Percentiles rank a stretch among this genome's conserved stretches.
These are phyloP conservation scores for Heliocybe sulcata DNA, from an alignment of 1,284 basidiomycete genomes.

Conservation along the genomic window DNA sequence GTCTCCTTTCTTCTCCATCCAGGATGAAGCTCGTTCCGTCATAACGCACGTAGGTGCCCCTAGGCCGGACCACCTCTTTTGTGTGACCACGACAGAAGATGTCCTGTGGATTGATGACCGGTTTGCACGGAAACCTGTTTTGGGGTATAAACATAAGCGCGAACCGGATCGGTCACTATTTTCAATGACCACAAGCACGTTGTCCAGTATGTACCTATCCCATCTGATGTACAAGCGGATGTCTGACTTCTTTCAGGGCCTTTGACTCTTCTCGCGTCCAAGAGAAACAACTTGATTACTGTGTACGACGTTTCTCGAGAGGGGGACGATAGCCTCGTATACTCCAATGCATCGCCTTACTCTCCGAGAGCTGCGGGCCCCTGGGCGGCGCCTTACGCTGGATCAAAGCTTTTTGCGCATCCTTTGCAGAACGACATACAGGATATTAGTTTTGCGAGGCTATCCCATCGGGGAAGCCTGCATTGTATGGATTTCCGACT, in stretches of 20 bases:
- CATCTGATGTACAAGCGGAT: not conserved
- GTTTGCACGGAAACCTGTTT: slow-evolving; percentile 41
- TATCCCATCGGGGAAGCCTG: slow-evolving; percentile 42
- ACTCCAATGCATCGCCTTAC: slow-evolving; percentile 37
- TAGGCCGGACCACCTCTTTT: slow-evolving; percentile 33
- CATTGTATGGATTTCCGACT: slow-evolving; percentile 27
- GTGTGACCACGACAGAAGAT: slow-evolving; percentile 50
- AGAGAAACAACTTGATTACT: slow-evolving; percentile 47
- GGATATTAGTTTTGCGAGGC: slow-evolving; percentile 33
- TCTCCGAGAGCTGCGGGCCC: slow-evolving; percentile 26
- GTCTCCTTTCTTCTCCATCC: not conserved
- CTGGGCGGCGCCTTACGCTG: slow-evolving; percentile 26
- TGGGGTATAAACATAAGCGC: slow-evolving; percentile 57
- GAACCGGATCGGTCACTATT: slow-evolving; percentile 50
- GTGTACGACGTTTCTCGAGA: slow-evolving; percentile 50
- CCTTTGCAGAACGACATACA: slow-evolving; percentile 18
- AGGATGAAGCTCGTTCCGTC: slow-evolving; percentile 8
- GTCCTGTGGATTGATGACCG: slow-evolving; percentile 65
- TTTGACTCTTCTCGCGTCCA: slow-evolving; percentile 49
- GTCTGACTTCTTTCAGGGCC: slow-evolving; percentile 20
- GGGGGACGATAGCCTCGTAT: slow-evolving; percentile 30
- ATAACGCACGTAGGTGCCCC: slow-evolving; percentile 46
- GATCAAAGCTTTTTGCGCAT: slow-evolving; percentile 36
- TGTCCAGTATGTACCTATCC: slow-evolving; percentile 25
- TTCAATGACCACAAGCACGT: slow-evolving; percentile 28